Evolutionary conservation across 2,329 filamentous ascomycete species (phyloP), one percentile per base, ranked within the genome.

Genomic region (Verticillium zaregamsianum): DNA sequence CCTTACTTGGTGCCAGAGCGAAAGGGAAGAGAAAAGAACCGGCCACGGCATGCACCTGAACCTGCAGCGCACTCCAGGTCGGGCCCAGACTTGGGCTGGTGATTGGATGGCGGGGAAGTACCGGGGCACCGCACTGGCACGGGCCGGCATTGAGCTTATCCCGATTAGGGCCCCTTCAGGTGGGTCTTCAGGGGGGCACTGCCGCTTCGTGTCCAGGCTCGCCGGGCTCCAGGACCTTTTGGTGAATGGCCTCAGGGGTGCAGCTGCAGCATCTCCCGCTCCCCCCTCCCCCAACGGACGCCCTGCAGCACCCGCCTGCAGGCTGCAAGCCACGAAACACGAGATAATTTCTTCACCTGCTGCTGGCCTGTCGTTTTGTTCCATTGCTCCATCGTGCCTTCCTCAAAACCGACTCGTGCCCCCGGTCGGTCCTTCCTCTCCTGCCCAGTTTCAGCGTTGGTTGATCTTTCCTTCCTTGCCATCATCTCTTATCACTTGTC

Each of bases 101-200:
- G 55, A 57, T 57, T 57, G 55, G 55, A 57, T 49, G 45, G 45
- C 20, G 45, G 45, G 45, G 45, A 49, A 49, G 45, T 49, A 25
- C 45, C 45, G 45, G 45, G 45, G 45, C 45, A 49, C n/a, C 55
- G 32, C 55, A 57, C 8, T 33, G 32, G 55, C 11, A 33, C 55
- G 55, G 55, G 33, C 55, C 31, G 55, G 55, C 32, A 32, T 23
- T 23, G 31, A 57, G 55, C 55, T 57, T 35, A 57, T 37, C 55
- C 55, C 55, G 55, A 35, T 57, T 37, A 37, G 55, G 55, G 55
- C n/a, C 28, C 8, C n/a, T 20, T 25, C 32, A 15, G 23, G 17
- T 23, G 55, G 55, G 55, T 33, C 14, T n/a, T 37, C 55, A 32
- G 28, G 55, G 55, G 55, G 55, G 33, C 45, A 49, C 45, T 49